Conservation (phyloP, 2,329 filamentous ascomycete species). For the Pseudopyrenochaeta lycopersici region DNA sequence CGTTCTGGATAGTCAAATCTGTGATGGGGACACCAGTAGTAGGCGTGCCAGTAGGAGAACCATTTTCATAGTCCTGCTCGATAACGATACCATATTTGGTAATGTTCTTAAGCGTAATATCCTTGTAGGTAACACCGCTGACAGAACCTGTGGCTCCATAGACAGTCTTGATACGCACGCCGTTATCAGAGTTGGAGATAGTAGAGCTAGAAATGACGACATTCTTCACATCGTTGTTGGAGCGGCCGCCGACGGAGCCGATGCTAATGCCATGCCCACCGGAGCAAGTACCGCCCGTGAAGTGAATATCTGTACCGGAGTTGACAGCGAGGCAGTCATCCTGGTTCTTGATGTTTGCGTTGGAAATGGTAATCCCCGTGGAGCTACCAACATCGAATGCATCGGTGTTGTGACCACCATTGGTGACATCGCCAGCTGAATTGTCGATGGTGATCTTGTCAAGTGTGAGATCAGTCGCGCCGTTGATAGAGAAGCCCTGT, state of each 20-base stretch:
- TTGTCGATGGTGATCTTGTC: slow-evolving; percentile 66
- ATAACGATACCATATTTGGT: slow-evolving; percentile 62
- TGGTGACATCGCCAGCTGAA: slow-evolving; percentile 58
- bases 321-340: slow-evolving; percentile 69
- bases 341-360: slow-evolving; percentile 65
- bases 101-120: slow-evolving; percentile 57
- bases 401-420: slow-evolving; percentile 62
- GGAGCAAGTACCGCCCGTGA: slow-evolving; percentile 55
- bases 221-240: slow-evolving; percentile 63
- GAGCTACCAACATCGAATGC: slow-evolving; percentile 65
- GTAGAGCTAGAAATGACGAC: slow-evolving; percentile 61
- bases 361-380: slow-evolving; percentile 59
- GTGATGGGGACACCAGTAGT: slow-evolving; percentile 60
- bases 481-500: slow-evolving; percentile 61
- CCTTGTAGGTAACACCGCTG: slow-evolving; percentile 56
- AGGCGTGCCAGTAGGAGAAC: slow-evolving; percentile 52
- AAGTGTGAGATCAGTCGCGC: slow-evolving; percentile 56
- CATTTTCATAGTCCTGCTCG: slow-evolving; percentile 63
- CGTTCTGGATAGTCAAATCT: slow-evolving; percentile 50
- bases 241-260: slow-evolving; percentile 66
- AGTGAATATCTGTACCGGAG: slow-evolving; percentile 58
- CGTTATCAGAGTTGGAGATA: slow-evolving; percentile 64
- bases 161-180: slow-evolving; percentile 67
- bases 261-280: slow-evolving; percentile 68
- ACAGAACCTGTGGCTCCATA: slow-evolving; percentile 62